Conservation (phyloP, 1,284 basidiomycete species). For the Leccinum pachyderme region DNA sequence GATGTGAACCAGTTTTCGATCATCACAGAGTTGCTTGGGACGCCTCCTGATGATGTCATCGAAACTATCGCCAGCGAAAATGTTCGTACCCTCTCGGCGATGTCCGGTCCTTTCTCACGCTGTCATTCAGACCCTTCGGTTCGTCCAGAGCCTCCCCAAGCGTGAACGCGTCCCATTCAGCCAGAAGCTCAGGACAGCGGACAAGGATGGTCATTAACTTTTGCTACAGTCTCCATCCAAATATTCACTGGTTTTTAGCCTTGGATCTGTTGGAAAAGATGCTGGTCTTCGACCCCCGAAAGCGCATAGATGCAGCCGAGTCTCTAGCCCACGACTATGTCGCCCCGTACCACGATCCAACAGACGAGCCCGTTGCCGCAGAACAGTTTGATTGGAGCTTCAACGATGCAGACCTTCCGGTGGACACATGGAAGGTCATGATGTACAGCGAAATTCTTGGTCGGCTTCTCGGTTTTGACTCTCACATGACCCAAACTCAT, state of each 20-base stretch:
- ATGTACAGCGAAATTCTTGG: constrained; percentile 97
- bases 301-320: constrained; percentile 91
- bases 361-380: constrained; percentile 92
- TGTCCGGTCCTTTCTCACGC: constrained; percentile 13
- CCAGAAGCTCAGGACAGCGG: constrained; percentile 89
- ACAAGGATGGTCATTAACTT: constrained; percentile 69
- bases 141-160: constrained; percentile 97
- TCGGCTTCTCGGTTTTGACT: constrained; percentile 37
- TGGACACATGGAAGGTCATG: constrained; percentile 99
- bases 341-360: constrained; percentile 97
- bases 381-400: constrained; percentile 99
- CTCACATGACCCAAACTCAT: constrained; percentile 8
- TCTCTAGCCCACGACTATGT: constrained; percentile 95
- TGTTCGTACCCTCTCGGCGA: constrained; percentile 46
- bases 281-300: constrained; percentile 98
- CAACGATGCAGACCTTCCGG: constrained; percentile 99
- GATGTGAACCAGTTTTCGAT: constrained; percentile 99
- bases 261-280: constrained; percentile 97
- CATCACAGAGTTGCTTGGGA: constrained; percentile 97
- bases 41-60: constrained; percentile 98
- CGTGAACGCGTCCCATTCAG: constrained; percentile 93
- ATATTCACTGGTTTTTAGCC: constrained; percentile 46
- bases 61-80: constrained; percentile 98
- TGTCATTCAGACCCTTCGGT: constrained; percentile 83
- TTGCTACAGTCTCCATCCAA: neutral